Evolutionary conservation across 768 basidiomycete genomes (phyloP).

Genomic region (Panaeolus papilionaceus): DNA sequence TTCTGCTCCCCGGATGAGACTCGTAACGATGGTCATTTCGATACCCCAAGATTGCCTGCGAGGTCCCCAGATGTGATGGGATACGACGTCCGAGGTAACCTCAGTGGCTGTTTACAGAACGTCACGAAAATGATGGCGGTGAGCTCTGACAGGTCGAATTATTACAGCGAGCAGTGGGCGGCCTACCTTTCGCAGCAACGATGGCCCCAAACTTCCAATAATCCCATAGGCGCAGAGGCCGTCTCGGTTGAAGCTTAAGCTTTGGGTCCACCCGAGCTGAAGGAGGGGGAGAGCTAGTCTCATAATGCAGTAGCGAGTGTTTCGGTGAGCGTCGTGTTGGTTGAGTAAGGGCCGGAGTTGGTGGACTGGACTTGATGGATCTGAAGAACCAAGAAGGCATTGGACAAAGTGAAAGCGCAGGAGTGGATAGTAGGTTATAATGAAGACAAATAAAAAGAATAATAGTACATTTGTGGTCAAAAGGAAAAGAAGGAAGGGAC

Average conservation of each 20-base stretch:
- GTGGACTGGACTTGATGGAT: conserved; percentile 23
- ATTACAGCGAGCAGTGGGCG: neutral
- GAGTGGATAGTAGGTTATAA: conserved; percentile 18
- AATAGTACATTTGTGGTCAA: conserved; percentile 29
- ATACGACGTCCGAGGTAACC: conserved; percentile 70
- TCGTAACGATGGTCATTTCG: conserved; percentile 90
- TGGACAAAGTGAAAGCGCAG: conserved; percentile 19
- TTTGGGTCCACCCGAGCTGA: conserved; percentile 75
- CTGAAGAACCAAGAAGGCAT: conserved; percentile 34
- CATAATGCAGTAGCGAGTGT: conserved; percentile 58
- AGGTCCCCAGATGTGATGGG: conserved; percentile 86
- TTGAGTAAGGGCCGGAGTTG: conserved; percentile 26
- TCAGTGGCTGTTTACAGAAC: conserved; percentile 42
- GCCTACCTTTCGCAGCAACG: conserved; percentile 68
- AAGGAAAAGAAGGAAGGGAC: conserved; percentile 21
- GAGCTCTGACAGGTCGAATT: conserved; percentile 13
- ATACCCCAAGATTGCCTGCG: conserved; percentile 92
- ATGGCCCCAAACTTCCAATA: conserved; percentile 75
- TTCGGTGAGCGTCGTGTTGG: conserved; percentile 34
- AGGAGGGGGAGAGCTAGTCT: conserved; percentile 71
- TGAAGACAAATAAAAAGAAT: conserved; percentile 22
- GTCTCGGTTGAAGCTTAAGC: conserved; percentile 61
- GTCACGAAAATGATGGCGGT: conserved; percentile 7
- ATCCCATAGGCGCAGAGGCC: conserved; percentile 69
- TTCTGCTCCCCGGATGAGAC: conserved; percentile 84